phyloP scores from a whole-genome alignment of 257 asterid species.

The Fraxinus quadrangulata region DNA sequence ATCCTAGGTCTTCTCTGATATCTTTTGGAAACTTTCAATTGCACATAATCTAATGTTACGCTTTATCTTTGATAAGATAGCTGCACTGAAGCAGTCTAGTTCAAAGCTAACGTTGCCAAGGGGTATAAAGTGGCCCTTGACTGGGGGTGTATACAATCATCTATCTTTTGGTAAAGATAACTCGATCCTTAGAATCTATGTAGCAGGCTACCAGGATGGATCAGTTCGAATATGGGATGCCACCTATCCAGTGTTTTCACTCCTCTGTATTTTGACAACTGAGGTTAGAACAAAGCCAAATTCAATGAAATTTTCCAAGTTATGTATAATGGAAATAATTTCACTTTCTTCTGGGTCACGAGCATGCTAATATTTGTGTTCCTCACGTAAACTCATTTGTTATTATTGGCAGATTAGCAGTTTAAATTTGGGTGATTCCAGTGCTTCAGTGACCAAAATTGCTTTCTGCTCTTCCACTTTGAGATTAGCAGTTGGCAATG shows the following conservation, averaged over 20 bases:
- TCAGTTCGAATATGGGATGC: constrained; percentile 90
- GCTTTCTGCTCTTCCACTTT: constrained; percentile 67
- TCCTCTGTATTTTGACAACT: constrained; percentile 50
- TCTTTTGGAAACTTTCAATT: constrained; percentile 21
- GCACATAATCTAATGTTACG: constrained; percentile 25
- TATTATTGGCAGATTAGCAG: constrained; percentile 57
- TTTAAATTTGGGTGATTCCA: constrained; percentile 43
- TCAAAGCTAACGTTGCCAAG: constrained; percentile 44
- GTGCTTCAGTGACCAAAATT: constrained; percentile 57
- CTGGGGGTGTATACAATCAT: constrained; percentile 76
- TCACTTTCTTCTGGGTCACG: neutral
- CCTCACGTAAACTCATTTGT: constrained; percentile 21
- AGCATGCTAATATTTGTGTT: neutral
- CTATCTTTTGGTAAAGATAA: constrained; percentile 46
- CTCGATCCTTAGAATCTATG: constrained; percentile 55
- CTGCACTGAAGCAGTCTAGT: constrained; percentile 34
- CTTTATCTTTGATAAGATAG: constrained; percentile 43
- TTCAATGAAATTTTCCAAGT: constrained; percentile 1
- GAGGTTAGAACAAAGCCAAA: constrained; percentile 51
- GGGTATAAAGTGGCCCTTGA: constrained; percentile 56
- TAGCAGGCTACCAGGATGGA: constrained; percentile 86
- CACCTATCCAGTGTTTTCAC: constrained; percentile 70
- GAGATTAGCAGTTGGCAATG: constrained; percentile 79
- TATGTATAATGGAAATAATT: neutral
- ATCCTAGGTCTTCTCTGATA: constrained; percentile 15